Base-by-base conservation (phyloP, 257 asterid genomes). In the Penstemon eatonii region DNA sequence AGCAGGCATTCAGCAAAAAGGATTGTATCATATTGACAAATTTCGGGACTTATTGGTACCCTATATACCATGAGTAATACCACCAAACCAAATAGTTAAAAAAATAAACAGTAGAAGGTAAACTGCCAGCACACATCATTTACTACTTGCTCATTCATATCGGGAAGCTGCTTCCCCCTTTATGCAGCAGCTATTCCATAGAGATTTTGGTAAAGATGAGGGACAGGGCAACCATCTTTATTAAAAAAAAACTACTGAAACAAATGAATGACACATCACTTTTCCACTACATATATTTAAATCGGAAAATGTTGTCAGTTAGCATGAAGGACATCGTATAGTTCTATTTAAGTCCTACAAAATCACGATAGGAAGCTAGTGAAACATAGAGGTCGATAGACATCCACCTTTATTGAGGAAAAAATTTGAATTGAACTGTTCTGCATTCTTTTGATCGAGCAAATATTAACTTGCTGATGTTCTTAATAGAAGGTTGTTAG, bases 31-130 rank as follows among this genome's bases (percentile, higher is more conserved):
- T 46, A 10, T 45, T 3, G 36, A 50, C 42, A 39, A 61, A 42
- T 11, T 60, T 55, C 55, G 60, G 61, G 60, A 39, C 11, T 37
- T 8, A 33, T 39, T 39, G 19, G 51, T 41, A 4, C 46, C 46
- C 42, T n/a, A 42, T 54, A 38, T 50, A 53, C 42, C 46, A 60
- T 59, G 49, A 50, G 59, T 43, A 60, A 69, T 49, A n/a, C 46
- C 73, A 42, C 54, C 15, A 52, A 42, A 12, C 10, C 49, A 18
- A 61, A 7, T 9, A 13, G 6, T 41, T 4, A 11, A 11, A 46
- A 40, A 41, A 42, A 13, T 0, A 7, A 42, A 61, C 13, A 43
- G 15, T 40, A 19, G 0, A 44, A 42, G 18, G 53, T 5, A 56
- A 8, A 8, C 8, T 36, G 44, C 13, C 13, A 12, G 18, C 37